Evolutionary conservation across 768 basidiomycete genomes (phyloP), one percentile per base, ranked within the genome.

Genomic region (Pulveroboletus sp.): DNA sequence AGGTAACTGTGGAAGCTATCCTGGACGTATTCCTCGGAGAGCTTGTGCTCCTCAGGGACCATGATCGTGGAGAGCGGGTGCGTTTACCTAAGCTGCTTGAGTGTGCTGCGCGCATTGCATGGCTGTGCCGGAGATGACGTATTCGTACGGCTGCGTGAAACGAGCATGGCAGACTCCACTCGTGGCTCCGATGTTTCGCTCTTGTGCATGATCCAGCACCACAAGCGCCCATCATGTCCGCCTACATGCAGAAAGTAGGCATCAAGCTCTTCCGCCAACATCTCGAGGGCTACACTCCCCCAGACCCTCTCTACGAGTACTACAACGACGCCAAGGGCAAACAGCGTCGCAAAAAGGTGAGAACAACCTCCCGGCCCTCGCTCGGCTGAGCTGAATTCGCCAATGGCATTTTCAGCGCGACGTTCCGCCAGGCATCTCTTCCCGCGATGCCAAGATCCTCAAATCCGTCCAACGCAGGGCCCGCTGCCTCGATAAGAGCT

Each of bases 401-500:
- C 52, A 10, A 31, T 16, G 35, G 6, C 24, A 73, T 63, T 13
- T 31, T 17, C 20, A 89, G 87, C 80, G 89, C 34, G 79, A 74
- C 16, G 67, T 79, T 0, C 93, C 93, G 0, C 80, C 81, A 9
- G 92, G 92, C 0, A 76, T 96, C 3, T 87, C 88, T 0, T 64
- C 75, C 14, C 79, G 86, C 20, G 94, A 96, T 56, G 78, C 78
- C 31, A 79, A 79, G 42, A 84, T 93, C 43, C 74, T 96, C 35
- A 78, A 77, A 56, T 79, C 83, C 17, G 82, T 96, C 27, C 81
- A 88, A 60, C 75, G 77, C 29, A 76, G 91, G 6, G 92, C 91
- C 1, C 89, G 88, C 58, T 81, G 85, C 63, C 83, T 96, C 47
- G 93, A 96, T 71, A 93, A 90, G 67, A 83, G 89, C 2, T 89